Evolutionary conservation across 2,329 filamentous ascomycete genomes (phyloP).

Genomic region (Arachnopeziza araneosa): DNA sequence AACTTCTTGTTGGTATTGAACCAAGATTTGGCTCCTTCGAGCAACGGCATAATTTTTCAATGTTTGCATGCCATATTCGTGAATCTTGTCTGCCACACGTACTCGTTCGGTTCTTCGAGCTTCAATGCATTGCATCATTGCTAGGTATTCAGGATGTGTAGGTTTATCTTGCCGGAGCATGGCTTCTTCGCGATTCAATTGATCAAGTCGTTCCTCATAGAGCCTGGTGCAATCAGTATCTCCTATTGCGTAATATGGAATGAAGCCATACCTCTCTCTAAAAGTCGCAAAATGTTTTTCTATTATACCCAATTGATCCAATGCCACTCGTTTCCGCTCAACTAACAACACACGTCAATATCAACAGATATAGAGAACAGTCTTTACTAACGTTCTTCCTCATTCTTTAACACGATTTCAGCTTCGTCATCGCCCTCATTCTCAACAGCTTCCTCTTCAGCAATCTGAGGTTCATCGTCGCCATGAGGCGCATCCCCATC

Average conservation of each 20-base stretch:
- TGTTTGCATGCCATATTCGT: slow-evolving; percentile 67
- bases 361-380: slow-evolving; percentile 3
- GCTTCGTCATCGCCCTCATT: slow-evolving; percentile 54
- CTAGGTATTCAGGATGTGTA: slow-evolving; percentile 88
- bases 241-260: not conserved
- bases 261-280: slow-evolving; percentile 60
- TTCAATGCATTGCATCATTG: slow-evolving; percentile 83
- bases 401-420: slow-evolving; percentile 53
- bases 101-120: slow-evolving; percentile 77
- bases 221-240: slow-evolving; percentile 48
- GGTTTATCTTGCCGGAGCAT: slow-evolving; percentile 54
- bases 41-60: slow-evolving; percentile 72
- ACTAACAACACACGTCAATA: slow-evolving; percentile 46
- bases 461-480: slow-evolving; percentile 34
- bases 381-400: slow-evolving; percentile 55
- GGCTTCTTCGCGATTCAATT: slow-evolving; percentile 66
- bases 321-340: slow-evolving; percentile 71
- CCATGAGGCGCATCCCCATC: slow-evolving; percentile 21
- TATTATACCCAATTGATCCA: slow-evolving; percentile 72
- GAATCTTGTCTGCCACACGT: slow-evolving; percentile 65
- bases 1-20: slow-evolving; percentile 83
- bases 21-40: slow-evolving; percentile 78
- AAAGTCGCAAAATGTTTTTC: slow-evolving; percentile 87
- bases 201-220: slow-evolving; percentile 80
- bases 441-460: slow-evolving; percentile 47